Percentiles rank a stretch among this genome's conserved stretches.
These are phyloP conservation scores for Magnusiomyces clavatus DNA, from an alignment of 1,139 yeast species.

Conservation along the genomic window DNA sequence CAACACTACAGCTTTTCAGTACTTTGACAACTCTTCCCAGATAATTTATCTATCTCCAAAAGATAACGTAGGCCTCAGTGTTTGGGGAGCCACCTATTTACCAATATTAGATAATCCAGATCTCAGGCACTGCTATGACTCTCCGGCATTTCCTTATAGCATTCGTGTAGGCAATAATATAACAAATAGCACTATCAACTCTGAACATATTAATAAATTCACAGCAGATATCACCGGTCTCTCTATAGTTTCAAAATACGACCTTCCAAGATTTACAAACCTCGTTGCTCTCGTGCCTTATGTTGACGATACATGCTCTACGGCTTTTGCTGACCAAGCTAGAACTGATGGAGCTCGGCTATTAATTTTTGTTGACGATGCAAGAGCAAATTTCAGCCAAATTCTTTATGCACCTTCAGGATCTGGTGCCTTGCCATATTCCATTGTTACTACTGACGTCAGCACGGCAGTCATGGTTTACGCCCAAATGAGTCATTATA, in stretches of 20 bases:
- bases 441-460: slow-evolving; percentile 5
- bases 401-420: slow-evolving; percentile 5
- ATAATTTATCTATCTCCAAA: slow-evolving; percentile 6
- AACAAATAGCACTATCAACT: too few species aligned
- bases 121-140: slow-evolving; percentile 7
- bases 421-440: slow-evolving; percentile 1
- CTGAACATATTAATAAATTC: neutral
- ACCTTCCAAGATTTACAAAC: slow-evolving; percentile 10
- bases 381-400: neutral
- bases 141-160: slow-evolving; percentile 4
- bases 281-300: slow-evolving; percentile 13
- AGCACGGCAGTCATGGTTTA: slow-evolving; percentile 8
- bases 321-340: slow-evolving; percentile 11
- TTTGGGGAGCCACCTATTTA: slow-evolving; percentile 14
- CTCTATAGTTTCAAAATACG: slow-evolving; percentile 1
- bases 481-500: slow-evolving; percentile 7
- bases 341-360: slow-evolving; percentile 9
- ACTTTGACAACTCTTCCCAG: slow-evolving; percentile 4
- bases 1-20: slow-evolving; percentile 7
- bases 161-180: too few species aligned
- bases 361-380: slow-evolving; percentile 11
- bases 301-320: slow-evolving; percentile 7
- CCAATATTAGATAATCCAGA: slow-evolving; percentile 7
- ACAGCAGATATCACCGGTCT: neutral
- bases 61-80: slow-evolving; percentile 8